Evolutionary conservation across 192 early-diverging fungal genomes (phyloP).

Genomic region (Coemansia sp.): DNA sequence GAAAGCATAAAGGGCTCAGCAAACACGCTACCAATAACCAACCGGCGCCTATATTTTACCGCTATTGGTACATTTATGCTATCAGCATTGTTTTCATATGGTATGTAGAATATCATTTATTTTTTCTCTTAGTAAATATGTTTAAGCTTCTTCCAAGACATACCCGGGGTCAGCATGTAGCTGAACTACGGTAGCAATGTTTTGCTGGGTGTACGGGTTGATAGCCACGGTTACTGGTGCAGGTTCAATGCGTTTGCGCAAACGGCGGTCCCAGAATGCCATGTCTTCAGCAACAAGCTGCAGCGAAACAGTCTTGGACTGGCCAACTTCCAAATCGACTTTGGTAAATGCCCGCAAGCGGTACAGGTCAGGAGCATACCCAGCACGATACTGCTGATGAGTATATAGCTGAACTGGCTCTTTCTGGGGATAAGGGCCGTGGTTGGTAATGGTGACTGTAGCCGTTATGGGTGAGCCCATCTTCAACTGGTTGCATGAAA

Average conservation of each 20-base stretch:
- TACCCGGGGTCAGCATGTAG: slow-evolving; percentile 13
- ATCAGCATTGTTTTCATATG: not conserved
- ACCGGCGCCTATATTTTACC: not conserved
- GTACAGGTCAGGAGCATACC: slow-evolving; percentile 56
- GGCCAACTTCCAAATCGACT: slow-evolving; percentile 38
- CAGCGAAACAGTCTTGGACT: slow-evolving; percentile 48
- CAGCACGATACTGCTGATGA: slow-evolving; percentile 53
- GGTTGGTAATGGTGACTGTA: slow-evolving; percentile 50
- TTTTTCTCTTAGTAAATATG: not conserved
- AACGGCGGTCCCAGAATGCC: slow-evolving; percentile 34
- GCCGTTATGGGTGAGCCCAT: slow-evolving; percentile 25
- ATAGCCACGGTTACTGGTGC: slow-evolving; percentile 30
- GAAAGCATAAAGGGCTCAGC: slow-evolving; percentile 3
- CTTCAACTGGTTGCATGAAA: slow-evolving; percentile 13
- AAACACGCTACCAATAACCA: not conserved
- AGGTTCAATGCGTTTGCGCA: slow-evolving; percentile 31
- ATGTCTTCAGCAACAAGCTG: slow-evolving; percentile 39
- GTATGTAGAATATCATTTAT: not conserved
- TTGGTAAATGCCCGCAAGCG: slow-evolving; percentile 58
- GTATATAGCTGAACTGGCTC: slow-evolving; percentile 61
- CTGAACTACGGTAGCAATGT: slow-evolving; percentile 18
- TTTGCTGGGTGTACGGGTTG: slow-evolving; percentile 22
- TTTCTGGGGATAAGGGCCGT: slow-evolving; percentile 47
- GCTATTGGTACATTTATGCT: not conserved
- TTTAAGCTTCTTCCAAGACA: slow-evolving; percentile 18